Conservation (phyloP, 805 yeast species). For the Kuraishia molischiana region DNA sequence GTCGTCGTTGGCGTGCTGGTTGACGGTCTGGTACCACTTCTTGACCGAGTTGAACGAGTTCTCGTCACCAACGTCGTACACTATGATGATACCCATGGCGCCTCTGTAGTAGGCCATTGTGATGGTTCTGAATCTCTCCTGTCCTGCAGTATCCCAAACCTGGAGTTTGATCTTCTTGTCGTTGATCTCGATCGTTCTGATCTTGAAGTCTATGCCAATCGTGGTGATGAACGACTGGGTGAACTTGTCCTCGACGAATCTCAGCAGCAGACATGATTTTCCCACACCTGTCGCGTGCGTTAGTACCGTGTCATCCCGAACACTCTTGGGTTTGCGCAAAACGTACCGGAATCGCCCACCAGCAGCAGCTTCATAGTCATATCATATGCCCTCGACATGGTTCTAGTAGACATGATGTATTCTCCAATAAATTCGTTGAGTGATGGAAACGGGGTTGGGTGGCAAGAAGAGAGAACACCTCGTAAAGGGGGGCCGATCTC, state of each 20-base stretch:
- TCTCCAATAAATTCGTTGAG: too few relatives aligned
- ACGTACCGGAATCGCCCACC: slow-evolving; percentile 77
- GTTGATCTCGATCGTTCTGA: slow-evolving; percentile 88
- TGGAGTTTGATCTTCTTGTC: slow-evolving; percentile 91
- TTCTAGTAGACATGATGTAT: slow-evolving; percentile 58
- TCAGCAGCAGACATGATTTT: slow-evolving; percentile 78
- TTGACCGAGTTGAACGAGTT: slow-evolving; percentile 88
- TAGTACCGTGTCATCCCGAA: slow-evolving; percentile 1
- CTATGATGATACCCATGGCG: slow-evolving; percentile 79
- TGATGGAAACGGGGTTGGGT: too few relatives aligned
- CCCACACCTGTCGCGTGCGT: slow-evolving; percentile 75
- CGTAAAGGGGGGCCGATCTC: too few relatives aligned
- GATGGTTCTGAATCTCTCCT: slow-evolving; percentile 89
- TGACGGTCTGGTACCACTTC: slow-evolving; percentile 92
- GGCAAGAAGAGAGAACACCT: too few relatives aligned
- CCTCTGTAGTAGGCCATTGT: slow-evolving; percentile 90
- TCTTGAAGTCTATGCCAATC: slow-evolving; percentile 96
- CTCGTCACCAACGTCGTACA: slow-evolving; percentile 80
- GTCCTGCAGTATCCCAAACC: slow-evolving; percentile 98
- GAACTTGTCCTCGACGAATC: slow-evolving; percentile 95
- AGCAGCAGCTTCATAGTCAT: slow-evolving; percentile 85
- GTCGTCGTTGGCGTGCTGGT: slow-evolving; percentile 93
- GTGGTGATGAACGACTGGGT: slow-evolving; percentile 96
- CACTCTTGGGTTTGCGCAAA: background rate
- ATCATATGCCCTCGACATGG: slow-evolving; percentile 70